phyloP scores from a whole-genome alignment of 306 rosid species.

The Rosa persica region DNA sequence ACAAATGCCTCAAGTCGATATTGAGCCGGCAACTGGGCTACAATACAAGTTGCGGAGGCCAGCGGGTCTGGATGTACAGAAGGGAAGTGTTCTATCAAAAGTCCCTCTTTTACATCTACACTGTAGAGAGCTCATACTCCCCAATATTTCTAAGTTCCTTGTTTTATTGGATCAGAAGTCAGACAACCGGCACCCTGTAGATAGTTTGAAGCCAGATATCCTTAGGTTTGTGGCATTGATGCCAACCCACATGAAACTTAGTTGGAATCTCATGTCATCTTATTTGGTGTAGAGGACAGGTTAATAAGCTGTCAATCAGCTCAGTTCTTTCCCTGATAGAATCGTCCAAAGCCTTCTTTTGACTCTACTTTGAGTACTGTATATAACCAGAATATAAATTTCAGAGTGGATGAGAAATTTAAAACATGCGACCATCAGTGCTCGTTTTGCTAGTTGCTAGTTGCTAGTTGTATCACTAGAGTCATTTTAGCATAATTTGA shows the following conservation, averaged over 20 bases:
- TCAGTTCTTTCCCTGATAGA: background rate
- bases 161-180: slow-evolving; percentile 40
- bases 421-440: background rate
- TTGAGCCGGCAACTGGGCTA: slow-evolving; percentile 67
- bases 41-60: slow-evolving; percentile 87
- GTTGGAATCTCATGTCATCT: slow-evolving; percentile 98
- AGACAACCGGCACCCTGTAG: slow-evolving; percentile 34
- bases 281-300: slow-evolving; percentile 56
- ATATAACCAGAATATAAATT: background rate
- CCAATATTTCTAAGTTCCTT: slow-evolving; percentile 75
- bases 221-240: slow-evolving; percentile 81
- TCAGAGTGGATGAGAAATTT: background rate
- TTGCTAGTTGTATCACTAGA: background rate
- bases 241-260: slow-evolving; percentile 94
- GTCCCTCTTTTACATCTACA: slow-evolving; percentile 90
- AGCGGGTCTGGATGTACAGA: slow-evolving; percentile 77
- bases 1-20: slow-evolving; percentile 71
- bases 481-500: background rate
- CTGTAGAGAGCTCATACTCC: slow-evolving; percentile 82
- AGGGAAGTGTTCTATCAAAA: slow-evolving; percentile 92
- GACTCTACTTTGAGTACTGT: background rate
- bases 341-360: background rate
- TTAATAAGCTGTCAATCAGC: background rate
- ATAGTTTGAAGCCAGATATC: slow-evolving; percentile 52
- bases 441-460: background rate